Base-by-base conservation (phyloP, 345 rosid genomes). In the Gossypioides kirkii region DNA sequence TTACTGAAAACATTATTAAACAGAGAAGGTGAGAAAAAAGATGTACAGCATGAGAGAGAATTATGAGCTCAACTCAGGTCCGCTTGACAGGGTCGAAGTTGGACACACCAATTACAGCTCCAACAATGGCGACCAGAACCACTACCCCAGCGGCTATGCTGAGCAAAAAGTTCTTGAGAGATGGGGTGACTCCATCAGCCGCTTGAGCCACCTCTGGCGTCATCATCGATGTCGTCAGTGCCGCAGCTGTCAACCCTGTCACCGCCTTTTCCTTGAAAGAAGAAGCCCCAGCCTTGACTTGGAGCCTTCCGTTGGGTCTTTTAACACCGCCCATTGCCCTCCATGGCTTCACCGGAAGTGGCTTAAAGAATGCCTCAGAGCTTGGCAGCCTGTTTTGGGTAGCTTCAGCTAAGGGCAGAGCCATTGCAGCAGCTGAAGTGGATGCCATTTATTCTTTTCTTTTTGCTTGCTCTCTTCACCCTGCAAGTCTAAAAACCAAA, bases 101-200 rank as follows among this genome's bases (percentile, higher is more conserved):
- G 81, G 97, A 42, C 17, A 94, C 98, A 2, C 96, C 97, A 12
- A 91, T 46, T 38, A 94, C 87, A 0, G 77, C 98, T 45, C 97
- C 98, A 9, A 87, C 60, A 69, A 94, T 41, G 62, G 63, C 91
- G 8, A 8, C 71, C 41, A 86, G 84, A 55, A 94, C 92, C 9
- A 85, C 81, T 3, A 94, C 96, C 49, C 98, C 97, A 0, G 98
- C 91, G 2, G 61, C 87, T 69, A 93, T 90, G 81, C 98, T 93
- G 64, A 91, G 92, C 92, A 93, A 84, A 89, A 91, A 93, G 86
- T 91, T 93, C 84, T 91, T 88, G 79, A 91, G 97, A 23, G 98
- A 93, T 38, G 97, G 97, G 64, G 90, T 81, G 69, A 88, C 9
- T 2, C 84, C 89, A 9, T 78, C 93, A 2, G 96, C 96, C 0